A percentile compares a stretch with the other conserved stretches of the same genome.
Evolutionary conservation across 441 rosid genomes (phyloP).

Genomic region (Croton laevigatus): DNA sequence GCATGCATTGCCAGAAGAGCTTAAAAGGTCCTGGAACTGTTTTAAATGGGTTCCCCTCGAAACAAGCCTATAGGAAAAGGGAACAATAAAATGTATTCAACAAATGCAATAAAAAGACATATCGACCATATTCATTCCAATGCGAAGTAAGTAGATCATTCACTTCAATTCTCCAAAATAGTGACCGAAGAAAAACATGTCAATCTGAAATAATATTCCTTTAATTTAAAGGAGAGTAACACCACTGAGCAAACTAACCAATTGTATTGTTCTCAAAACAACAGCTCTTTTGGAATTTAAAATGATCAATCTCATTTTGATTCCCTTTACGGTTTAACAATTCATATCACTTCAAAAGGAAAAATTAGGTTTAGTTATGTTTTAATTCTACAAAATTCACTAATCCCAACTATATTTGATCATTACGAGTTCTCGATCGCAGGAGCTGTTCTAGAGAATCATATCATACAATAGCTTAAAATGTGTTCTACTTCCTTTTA

Average conservation of each 20-base stretch:
- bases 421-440: too few species aligned
- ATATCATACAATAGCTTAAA: too few species aligned
- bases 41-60: constrained; percentile 96
- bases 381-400: too few species aligned
- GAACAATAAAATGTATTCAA: constrained; percentile 5
- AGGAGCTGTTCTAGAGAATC: too few species aligned
- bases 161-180: neutral
- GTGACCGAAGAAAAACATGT: neutral
- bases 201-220: neutral
- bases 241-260: neutral
- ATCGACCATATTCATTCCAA: neutral
- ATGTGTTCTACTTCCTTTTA: too few species aligned
- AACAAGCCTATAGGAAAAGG: constrained; percentile 59
- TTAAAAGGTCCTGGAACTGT: constrained; percentile 96
- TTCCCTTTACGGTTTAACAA: neutral
- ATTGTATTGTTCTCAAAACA: constrained; percentile 2
- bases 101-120: neutral
- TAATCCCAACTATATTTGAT: too few species aligned
- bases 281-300: neutral
- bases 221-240: neutral
- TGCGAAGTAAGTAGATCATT: neutral
- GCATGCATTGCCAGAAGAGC: constrained; percentile 89
- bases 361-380: neutral
- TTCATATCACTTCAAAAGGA: neutral
- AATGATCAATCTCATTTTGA: neutral